Evolutionary conservation across 805 yeast species (phyloP), one percentile per base, ranked within the genome.

Genomic region (Barnettozyma populi): DNA sequence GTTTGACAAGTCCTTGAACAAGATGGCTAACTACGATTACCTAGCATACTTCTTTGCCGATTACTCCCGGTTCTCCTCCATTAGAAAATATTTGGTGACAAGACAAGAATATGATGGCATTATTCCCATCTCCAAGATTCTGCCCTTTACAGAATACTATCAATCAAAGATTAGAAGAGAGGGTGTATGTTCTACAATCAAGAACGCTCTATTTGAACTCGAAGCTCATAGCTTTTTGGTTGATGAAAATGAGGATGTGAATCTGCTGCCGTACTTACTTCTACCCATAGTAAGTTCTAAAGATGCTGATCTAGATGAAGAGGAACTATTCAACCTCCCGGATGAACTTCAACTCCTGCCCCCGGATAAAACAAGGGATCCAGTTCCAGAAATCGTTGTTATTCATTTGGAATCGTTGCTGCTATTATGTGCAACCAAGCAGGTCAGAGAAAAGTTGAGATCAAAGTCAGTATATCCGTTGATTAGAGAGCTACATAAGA

Each of bases 151-250:
- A 5, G 90, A 87, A 61, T 79, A 82, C 59, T 85, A 82, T 55
- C 90, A 85, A 60, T 74, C 87, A 13, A 80, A 79, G 57, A 79
- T 80, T 23, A 81, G 98, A 69, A 78, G 98, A 67, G 90, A 86
- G 62, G 97, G 96, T 60, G 90, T 88, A 35, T 95, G 95, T 1
- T 85, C 95, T 5, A 86, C 97, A 2, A 86, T 94, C 56, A 92
- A 94, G 64, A 92, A 92, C 66, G 78, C 92, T 0, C 69, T 92
- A 43, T 92, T 92, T 60, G 96, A 90, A 61, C 72, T 86, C 1
- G 78, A 80, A 36, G 66, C 78, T 32, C 98, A 92, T 62, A 67
- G 67, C 56, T 64, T 62, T 21, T 69, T 92, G 39, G 64, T 89
- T 36, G 71, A 70, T 5, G 84, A 86, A 57, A 79, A 74, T 34